Conservation (phyloP, 2,329 filamentous ascomycete genomes). For the Paecilomyces formosus region DNA sequence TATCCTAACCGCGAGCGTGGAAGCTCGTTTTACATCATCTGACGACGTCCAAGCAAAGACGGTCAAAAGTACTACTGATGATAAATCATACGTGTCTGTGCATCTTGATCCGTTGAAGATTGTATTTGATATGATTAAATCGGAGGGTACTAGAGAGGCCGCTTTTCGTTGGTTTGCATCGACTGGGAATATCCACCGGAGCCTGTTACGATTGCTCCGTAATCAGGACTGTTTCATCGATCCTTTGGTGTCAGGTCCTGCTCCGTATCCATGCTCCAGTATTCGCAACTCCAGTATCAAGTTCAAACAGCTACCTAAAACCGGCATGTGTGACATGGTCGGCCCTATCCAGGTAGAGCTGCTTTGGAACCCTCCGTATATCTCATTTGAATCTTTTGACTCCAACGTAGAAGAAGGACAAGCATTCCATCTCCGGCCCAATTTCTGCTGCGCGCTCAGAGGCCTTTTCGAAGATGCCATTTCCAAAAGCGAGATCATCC, state of each 20-base stretch:
- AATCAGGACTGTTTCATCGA: not conserved
- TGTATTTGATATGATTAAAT: not conserved
- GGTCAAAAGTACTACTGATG: not conserved
- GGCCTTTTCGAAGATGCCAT: not conserved
- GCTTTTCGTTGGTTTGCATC: not conserved
- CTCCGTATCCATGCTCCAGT: not conserved
- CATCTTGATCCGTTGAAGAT: not conserved
- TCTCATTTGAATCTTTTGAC: not conserved
- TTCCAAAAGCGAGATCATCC: not conserved
- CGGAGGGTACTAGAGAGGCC: not conserved
- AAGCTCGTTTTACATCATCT: not conserved
- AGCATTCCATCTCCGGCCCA: not conserved
- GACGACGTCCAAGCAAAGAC: not conserved
- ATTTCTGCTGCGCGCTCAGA: not conserved
- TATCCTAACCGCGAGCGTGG: not conserved
- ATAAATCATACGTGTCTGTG: not conserved
- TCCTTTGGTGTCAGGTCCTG: not conserved
- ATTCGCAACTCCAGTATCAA: not conserved
- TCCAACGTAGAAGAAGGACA: not conserved
- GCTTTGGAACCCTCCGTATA: not conserved
- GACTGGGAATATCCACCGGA: not conserved
- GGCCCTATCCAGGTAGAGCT: not conserved
- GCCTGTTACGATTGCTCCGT: not conserved
- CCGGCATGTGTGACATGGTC: not conserved
- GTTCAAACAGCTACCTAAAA: not conserved